phyloP scores from a whole-genome alignment of 306 rosid genomes.

The Cucurbita maxima region DNA sequence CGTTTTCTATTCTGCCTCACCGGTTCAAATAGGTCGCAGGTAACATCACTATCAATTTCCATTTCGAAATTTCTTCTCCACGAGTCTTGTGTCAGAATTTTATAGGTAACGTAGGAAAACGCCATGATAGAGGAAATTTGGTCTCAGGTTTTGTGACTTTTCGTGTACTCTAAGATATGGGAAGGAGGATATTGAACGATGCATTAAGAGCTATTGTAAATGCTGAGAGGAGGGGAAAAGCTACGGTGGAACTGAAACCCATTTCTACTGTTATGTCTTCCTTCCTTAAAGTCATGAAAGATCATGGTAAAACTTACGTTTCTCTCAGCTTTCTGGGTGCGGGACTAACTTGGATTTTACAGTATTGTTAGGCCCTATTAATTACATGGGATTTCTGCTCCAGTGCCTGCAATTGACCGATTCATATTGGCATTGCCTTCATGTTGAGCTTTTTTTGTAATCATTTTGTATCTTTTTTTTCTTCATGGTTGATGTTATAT shows the following conservation, averaged over 20 bases:
- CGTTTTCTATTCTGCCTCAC: background rate
- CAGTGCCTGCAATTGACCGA: background rate
- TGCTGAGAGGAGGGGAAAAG: conserved; percentile 66
- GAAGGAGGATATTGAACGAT: conserved; percentile 66
- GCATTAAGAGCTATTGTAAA: conserved; percentile 71
- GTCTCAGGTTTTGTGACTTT: background rate
- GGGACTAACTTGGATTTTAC: background rate
- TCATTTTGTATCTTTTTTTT: background rate
- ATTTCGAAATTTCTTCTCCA: background rate
- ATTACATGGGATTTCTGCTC: background rate
- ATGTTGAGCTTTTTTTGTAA: background rate
- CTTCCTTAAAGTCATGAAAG: conserved; percentile 70
- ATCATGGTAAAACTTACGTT: conserved; percentile 32
- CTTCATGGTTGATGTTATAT: background rate
- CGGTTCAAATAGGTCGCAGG: background rate
- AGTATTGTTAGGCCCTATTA: background rate
- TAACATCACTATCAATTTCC: background rate
- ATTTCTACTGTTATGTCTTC: conserved; percentile 66
- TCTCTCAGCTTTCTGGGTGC: background rate
- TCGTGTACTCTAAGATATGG: conserved; percentile 32
- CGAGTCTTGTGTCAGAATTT: background rate
- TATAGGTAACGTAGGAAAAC: background rate
- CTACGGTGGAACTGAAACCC: conserved; percentile 56
- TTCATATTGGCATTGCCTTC: background rate
- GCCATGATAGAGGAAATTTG: background rate